Evolutionary conservation across 176 grass and related monocot genomes (phyloP).

Genomic region (Aegilops sharonensis): DNA sequence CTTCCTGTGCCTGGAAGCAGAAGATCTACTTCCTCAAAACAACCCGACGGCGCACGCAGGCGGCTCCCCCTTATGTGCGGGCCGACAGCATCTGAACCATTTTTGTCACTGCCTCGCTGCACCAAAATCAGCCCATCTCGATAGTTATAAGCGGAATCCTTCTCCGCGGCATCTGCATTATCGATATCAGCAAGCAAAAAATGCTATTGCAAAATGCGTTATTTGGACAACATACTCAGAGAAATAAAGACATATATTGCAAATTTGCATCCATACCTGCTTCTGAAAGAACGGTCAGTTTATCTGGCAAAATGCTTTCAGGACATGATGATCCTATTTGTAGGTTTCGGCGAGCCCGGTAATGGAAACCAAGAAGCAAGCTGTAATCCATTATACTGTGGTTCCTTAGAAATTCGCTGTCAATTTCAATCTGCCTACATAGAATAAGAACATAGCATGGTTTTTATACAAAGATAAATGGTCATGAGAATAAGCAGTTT

Average conservation of each 20-base stretch:
- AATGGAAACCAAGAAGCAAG: slow-evolving; percentile 91
- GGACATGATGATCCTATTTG: slow-evolving; percentile 39
- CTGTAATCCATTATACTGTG: slow-evolving; percentile 98
- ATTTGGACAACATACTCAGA: neutral
- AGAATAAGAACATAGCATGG: neutral
- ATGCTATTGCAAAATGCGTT: neutral
- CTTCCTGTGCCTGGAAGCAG: slow-evolving; percentile 97
- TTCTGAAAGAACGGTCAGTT: slow-evolving; percentile 69
- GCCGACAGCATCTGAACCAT: slow-evolving; percentile 71
- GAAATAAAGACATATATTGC: neutral
- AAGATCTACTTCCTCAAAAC: slow-evolving; percentile 94
- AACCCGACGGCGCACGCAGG: slow-evolving; percentile 68
- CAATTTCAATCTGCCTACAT: slow-evolving; percentile 84
- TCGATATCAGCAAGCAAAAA: neutral
- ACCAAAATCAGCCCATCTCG: slow-evolving; percentile 80
- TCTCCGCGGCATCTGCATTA: slow-evolving; percentile 69
- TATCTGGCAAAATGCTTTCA: slow-evolving; percentile 46
- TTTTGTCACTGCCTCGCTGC: slow-evolving; percentile 58
- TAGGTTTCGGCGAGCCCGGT: slow-evolving; percentile 82
- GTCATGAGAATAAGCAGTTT: neutral
- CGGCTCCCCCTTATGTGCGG: slow-evolving; percentile 86
- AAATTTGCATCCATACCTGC: slow-evolving; percentile 41
- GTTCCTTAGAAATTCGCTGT: slow-evolving; percentile 78
- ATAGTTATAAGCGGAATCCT: slow-evolving; percentile 55
- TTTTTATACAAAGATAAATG: neutral